phyloP scores from a whole-genome alignment of 139 green algal genomes.

The Coelastrella sp. region DNA sequence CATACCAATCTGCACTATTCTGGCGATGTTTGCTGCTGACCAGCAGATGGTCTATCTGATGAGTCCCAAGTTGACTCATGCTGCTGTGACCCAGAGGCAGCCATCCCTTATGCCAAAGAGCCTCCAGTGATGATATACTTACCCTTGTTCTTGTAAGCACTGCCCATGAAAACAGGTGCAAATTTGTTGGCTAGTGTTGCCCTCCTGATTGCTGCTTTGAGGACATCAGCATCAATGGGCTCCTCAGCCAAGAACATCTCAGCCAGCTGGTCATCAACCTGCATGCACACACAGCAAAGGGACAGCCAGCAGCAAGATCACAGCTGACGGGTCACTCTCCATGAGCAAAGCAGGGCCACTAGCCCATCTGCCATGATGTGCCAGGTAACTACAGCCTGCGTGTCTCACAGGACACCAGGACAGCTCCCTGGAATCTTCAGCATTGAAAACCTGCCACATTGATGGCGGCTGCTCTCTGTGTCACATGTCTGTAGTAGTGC shows the following conservation, averaged over 20 bases:
- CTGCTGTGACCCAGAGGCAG: background rate
- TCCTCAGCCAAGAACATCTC: conserved; percentile 94
- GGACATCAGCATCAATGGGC: conserved; percentile 70
- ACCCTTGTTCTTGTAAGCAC: conserved; percentile 92
- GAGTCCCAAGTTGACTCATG: no score
- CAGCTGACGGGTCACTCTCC: background rate
- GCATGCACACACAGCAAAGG: background rate
- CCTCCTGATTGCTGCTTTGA: conserved; percentile 82
- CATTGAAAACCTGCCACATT: no score
- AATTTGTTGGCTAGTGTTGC: conserved; percentile 84
- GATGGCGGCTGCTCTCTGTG: background rate
- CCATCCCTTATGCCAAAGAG: background rate
- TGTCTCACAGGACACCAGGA: no score
- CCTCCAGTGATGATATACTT: background rate
- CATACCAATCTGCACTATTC: no score
- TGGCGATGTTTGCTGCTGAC: no score
- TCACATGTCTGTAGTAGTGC: background rate
- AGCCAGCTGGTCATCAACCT: conserved; percentile 94
- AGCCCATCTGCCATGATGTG: no score
- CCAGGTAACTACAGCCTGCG: no score
- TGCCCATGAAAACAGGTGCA: conserved; percentile 97
- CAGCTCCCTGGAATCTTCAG: no score
- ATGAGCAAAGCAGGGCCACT: no score
- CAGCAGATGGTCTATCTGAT: no score
- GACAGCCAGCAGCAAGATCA: background rate